Conservation (phyloP, 1,284 basidiomycete genomes). For the Marasmius tenuissimus region DNA sequence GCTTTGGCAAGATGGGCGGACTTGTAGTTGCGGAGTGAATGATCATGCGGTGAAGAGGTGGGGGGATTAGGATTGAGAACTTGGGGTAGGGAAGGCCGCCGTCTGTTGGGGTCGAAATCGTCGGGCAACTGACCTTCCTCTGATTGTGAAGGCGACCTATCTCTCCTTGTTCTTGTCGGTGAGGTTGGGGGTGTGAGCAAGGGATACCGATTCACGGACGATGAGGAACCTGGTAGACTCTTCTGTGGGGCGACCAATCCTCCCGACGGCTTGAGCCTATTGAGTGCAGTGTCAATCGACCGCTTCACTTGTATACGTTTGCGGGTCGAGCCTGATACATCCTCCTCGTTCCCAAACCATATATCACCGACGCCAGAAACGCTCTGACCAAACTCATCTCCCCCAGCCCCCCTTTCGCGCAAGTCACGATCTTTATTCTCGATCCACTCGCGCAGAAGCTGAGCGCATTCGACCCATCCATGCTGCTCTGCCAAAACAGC, state of each 20-base stretch:
- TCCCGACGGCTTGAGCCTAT: slow-evolving; percentile 45
- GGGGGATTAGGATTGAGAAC: slow-evolving; percentile 31
- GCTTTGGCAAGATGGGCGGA: slow-evolving; percentile 13
- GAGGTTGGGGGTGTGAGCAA: slow-evolving; percentile 41
- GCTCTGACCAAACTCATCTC: slow-evolving; percentile 12
- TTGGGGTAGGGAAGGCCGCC: slow-evolving; percentile 47
- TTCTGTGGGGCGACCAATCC: neutral
- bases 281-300: slow-evolving; percentile 63
- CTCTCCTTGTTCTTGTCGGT: slow-evolving; percentile 36
- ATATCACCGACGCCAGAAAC: neutral
- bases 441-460: slow-evolving; percentile 55
- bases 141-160: slow-evolving; percentile 28
- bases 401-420: slow-evolving; percentile 36
- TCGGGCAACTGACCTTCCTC: slow-evolving; percentile 24
- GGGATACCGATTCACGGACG: slow-evolving; percentile 23
- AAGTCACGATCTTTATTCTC: slow-evolving; percentile 61
- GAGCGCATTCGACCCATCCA: slow-evolving; percentile 65
- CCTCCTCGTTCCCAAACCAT: slow-evolving; percentile 25
- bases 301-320: slow-evolving; percentile 57
- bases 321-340: slow-evolving; percentile 27
- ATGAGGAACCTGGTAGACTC: slow-evolving; percentile 22
- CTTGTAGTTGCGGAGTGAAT: slow-evolving; percentile 10
- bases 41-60: slow-evolving; percentile 10
- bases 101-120: slow-evolving; percentile 31
- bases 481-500: slow-evolving; percentile 69